Evolutionary conservation across 2,329 filamentous ascomycete genomes (phyloP).

Genomic region (Plenodomus tracheiphilus): DNA sequence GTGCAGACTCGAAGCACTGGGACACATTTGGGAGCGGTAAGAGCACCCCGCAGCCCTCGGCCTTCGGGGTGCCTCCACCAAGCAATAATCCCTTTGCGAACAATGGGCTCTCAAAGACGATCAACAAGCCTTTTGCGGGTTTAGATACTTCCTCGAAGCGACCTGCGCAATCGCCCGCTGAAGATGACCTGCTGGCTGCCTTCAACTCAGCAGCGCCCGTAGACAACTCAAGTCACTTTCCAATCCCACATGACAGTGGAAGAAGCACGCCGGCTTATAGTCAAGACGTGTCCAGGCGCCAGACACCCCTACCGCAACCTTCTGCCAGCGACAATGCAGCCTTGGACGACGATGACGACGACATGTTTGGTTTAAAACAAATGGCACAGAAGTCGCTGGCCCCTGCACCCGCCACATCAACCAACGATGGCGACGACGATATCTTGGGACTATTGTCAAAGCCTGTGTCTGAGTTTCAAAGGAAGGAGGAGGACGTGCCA

Average conservation of each 20-base stretch:
- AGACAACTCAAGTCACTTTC: conserved; percentile 63
- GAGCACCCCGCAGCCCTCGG: conserved; percentile 50
- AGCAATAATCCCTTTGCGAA: conserved; percentile 26
- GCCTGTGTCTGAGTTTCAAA: conserved; percentile 58
- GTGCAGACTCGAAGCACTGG: conserved; percentile 69
- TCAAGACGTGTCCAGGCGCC: conserved; percentile 28
- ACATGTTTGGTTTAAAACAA: conserved; percentile 80
- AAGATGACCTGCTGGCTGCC: conserved; percentile 64
- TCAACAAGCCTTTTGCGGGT: conserved; percentile 46
- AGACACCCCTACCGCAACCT: conserved; percentile 31
- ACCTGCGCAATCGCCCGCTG: conserved; percentile 44
- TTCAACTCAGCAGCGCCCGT: conserved; percentile 64
- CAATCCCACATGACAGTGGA: conserved; percentile 49
- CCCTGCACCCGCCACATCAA: conserved; percentile 22
- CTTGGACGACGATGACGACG: conserved; percentile 67
- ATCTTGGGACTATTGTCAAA: conserved; percentile 64
- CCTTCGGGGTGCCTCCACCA: conserved; percentile 27
- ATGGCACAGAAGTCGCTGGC: conserved; percentile 53
- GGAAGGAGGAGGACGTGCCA: conserved; percentile 24
- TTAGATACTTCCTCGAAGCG: conserved; percentile 36
- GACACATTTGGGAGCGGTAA: conserved; percentile 67
- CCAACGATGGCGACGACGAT: conserved; percentile 56
- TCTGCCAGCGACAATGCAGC: conserved; percentile 37
- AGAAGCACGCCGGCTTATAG: conserved; percentile 45
- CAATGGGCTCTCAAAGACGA: conserved; percentile 37